Percentiles rank a stretch among this genome's conserved stretches.
Evolutionary conservation across 805 yeast species (phyloP).

Genomic region (Sugiyamaella chiloensis): DNA sequence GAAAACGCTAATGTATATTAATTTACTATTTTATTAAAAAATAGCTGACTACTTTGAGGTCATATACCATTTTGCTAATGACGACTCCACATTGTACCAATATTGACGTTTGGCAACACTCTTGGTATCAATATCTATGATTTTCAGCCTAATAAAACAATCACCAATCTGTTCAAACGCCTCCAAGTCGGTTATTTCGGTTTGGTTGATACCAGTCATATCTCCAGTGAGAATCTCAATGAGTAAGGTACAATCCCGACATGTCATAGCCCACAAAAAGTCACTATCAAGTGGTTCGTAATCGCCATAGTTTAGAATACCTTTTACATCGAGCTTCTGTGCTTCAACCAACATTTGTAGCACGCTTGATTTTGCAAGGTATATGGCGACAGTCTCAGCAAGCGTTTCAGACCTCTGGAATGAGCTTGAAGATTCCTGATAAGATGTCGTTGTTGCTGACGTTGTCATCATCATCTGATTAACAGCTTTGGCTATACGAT

Average conservation of each 20-base stretch:
- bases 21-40: too few relatives aligned
- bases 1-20: constrained; percentile 39
- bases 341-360: constrained; percentile 29
- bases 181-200: constrained; percentile 4
- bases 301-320: constrained; percentile 18
- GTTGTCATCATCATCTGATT: constrained; percentile 4
- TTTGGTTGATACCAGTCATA: not conserved
- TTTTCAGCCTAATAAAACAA: constrained; percentile 37
- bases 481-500: constrained; percentile 23
- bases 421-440: constrained; percentile 7
- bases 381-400: constrained; percentile 12
- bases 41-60: too few relatives aligned
- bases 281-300: constrained; percentile 37
- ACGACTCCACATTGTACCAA: constrained; percentile 47
- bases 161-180: constrained; percentile 24
- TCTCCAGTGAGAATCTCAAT: constrained; percentile 38
- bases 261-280: constrained; percentile 49
- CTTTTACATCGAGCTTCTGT: constrained; percentile 32
- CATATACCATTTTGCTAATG: too few relatives aligned
- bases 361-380: constrained; percentile 19
- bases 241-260: constrained; percentile 56
- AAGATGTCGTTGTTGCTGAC: too few relatives aligned
- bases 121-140: constrained; percentile 54
- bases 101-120: constrained; percentile 42
- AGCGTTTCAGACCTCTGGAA: not conserved